Conservation (phyloP, 2,329 filamentous ascomycete genomes). For the Cladophialophora psammophila region DNA sequence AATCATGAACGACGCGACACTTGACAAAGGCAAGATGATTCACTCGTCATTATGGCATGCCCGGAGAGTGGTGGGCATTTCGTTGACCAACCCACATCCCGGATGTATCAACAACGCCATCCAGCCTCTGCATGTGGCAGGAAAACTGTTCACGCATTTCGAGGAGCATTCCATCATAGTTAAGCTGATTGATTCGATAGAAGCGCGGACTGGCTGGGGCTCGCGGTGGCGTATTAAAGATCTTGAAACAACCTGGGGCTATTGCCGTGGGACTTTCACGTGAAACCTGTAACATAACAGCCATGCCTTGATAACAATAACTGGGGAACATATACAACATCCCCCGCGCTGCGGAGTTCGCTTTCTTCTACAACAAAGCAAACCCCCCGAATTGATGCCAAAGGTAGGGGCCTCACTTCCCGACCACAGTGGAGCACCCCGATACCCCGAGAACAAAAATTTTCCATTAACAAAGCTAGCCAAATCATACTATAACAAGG, state of each 20-base stretch:
- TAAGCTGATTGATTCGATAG: conserved; percentile 63
- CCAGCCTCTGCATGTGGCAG: conserved; percentile 65
- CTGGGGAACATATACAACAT: too few species aligned
- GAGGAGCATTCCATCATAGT: conserved; percentile 51
- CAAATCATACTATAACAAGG: too few species aligned
- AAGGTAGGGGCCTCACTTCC: too few species aligned
- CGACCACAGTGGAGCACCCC: too few species aligned
- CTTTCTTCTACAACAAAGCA: too few species aligned
- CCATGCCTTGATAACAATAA: too few species aligned
- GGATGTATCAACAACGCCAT: conserved; percentile 66
- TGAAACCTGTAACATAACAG: too few species aligned
- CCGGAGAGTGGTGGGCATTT: conserved; percentile 63
- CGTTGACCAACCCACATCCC: conserved; percentile 62
- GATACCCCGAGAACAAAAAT: too few species aligned
- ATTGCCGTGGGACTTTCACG: conserved; percentile 15
- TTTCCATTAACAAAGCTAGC: too few species aligned
- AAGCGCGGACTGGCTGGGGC: conserved; percentile 68
- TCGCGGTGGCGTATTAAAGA: conserved; percentile 67
- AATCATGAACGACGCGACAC: conserved; percentile 39
- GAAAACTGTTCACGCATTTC: conserved; percentile 61
- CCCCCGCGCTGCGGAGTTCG: too few species aligned
- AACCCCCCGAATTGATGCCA: too few species aligned
- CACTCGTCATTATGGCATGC: conserved; percentile 60
- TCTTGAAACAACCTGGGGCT: conserved; percentile 53
- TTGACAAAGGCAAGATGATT: not conserved